Evolutionary conservation across 768 basidiomycete genomes (phyloP).

Genomic region (Scleroderma bovista): DNA sequence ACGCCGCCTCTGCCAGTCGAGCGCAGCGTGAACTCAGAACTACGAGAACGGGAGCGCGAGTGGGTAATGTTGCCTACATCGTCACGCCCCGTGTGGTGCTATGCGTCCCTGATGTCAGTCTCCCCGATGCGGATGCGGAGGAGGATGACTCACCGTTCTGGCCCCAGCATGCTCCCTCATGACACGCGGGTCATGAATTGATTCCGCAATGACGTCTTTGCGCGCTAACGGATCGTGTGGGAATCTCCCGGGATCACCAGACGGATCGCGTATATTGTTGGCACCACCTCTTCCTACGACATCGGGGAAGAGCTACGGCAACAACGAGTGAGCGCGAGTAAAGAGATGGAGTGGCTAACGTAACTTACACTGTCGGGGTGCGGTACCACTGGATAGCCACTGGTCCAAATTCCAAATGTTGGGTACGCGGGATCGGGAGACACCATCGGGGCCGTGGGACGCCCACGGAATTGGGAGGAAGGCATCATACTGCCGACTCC

Average conservation of each 20-base stretch:
- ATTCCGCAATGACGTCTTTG: conserved; percentile 17
- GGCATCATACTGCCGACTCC: conserved; percentile 63
- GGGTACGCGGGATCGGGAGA: conserved; percentile 52
- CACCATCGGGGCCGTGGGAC: conserved; percentile 46
- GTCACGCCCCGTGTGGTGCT: conserved; percentile 62
- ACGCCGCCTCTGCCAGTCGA: conserved; percentile 62
- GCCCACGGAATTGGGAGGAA: conserved; percentile 43
- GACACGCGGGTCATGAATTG: conserved; percentile 17
- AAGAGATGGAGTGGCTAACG: neutral
- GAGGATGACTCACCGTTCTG: conserved; percentile 35
- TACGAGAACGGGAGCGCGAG: conserved; percentile 47
- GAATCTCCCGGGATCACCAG: conserved; percentile 40
- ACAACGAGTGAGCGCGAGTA: neutral
- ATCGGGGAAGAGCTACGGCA: conserved; percentile 32
- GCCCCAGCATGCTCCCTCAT: conserved; percentile 24
- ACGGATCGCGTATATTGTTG: conserved; percentile 81
- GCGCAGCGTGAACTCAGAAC: conserved; percentile 20
- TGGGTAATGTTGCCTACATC: conserved; percentile 56
- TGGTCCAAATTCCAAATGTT: no score
- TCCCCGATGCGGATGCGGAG: no score
- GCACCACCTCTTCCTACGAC: conserved; percentile 79
- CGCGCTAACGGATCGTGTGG: no score
- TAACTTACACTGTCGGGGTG: conserved; percentile 34
- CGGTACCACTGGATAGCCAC: no score
- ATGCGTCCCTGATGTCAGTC: no score